Evolutionary conservation across 2,329 filamentous ascomycete genomes (phyloP).

Genomic region (Xylaria sp.): DNA sequence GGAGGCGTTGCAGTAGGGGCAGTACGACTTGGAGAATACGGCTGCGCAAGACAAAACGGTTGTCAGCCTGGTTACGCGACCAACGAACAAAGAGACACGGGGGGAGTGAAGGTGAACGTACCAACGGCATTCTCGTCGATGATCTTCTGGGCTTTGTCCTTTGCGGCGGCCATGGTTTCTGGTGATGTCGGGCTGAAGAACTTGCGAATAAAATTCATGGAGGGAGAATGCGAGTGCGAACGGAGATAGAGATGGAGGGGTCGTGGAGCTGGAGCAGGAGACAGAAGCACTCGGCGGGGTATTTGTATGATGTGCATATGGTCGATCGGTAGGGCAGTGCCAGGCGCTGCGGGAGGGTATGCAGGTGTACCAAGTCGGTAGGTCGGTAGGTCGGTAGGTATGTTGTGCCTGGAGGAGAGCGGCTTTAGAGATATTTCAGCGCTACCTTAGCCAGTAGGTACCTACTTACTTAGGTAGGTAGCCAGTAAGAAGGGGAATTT

Average conservation of each 20-base stretch:
- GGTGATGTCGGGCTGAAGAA: constrained; percentile 69
- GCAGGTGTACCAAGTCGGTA: not conserved
- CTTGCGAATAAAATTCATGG: constrained; percentile 62
- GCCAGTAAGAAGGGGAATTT: constrained; percentile 20
- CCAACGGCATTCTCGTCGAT: constrained; percentile 89
- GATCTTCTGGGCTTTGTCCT: constrained; percentile 80
- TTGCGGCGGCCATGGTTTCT: constrained; percentile 80
- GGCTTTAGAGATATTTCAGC: not conserved
- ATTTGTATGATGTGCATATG: constrained; percentile 26
- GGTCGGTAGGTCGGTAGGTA: not conserved
- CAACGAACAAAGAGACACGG: not conserved
- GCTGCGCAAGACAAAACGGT: constrained; percentile 52
- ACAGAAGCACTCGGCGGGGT: constrained; percentile 23
- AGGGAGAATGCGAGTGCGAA: not conserved
- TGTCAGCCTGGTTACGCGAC: constrained; percentile 15
- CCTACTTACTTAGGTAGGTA: too few species aligned
- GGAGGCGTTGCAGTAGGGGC: constrained; percentile 84
- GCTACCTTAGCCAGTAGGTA: too few species aligned
- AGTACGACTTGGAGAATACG: constrained; percentile 97
- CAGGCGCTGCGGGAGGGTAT: not conserved
- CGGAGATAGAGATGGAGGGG: too few species aligned
- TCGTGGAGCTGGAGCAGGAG: not conserved
- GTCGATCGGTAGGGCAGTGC: not conserved
- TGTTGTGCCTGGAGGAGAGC: not conserved
- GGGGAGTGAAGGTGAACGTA: constrained; percentile 48